These are phyloP conservation scores for Gracilaria caudata DNA, from an alignment of 23 red algal genomes.

Conservation along the genomic window DNA sequence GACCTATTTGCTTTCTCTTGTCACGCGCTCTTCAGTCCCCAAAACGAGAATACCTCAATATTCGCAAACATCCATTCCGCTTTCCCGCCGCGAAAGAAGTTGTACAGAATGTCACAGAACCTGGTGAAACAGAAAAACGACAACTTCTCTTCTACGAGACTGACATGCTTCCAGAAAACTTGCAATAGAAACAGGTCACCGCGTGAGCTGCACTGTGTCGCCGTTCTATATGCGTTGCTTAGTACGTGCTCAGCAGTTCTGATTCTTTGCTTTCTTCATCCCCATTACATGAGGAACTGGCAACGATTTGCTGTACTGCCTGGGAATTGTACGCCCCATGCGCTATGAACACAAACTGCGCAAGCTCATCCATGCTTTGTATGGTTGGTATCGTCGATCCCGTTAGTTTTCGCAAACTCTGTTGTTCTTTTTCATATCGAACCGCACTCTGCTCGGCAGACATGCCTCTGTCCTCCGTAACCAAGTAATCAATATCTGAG, in stretches of 20 bases:
- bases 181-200: conserved; percentile 26
- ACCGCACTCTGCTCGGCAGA: conserved; percentile 7
- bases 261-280: conserved; percentile 4
- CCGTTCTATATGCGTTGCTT: background rate
- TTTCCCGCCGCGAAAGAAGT: conserved; percentile 78
- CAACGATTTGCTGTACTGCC: conserved; percentile 1
- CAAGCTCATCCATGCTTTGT: conserved; percentile 38
- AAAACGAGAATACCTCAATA: conserved; percentile 74
- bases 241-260: conserved; percentile 20
- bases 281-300: background rate
- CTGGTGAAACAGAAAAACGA: conserved; percentile 73
- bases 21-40: conserved; percentile 43
- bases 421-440: conserved; percentile 60
- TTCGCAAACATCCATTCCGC: conserved; percentile 83
- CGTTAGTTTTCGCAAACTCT: conserved; percentile 9
- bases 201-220: background rate
- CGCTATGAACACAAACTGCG: conserved; percentile 63
- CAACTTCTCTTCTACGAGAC: conserved; percentile 76
- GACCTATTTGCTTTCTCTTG: background rate
- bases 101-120: conserved; percentile 81
- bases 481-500: conserved; percentile 46
- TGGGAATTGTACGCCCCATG: conserved; percentile 80
- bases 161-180: conserved; percentile 61
- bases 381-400: conserved; percentile 34
- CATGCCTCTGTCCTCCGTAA: conserved; percentile 60